Conservation (phyloP, 306 rosid species). For the Cucumis sativus region Cucumber_9930_V3 NC_026657.2:39420001-39420500, state of each 20-base stretch:
- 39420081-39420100: no score
- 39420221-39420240: no score
- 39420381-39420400: constrained; percentile 1
- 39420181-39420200: no score
- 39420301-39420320: background rate
- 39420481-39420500: background rate
- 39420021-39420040: no score
- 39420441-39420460: background rate
- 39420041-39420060: no score
- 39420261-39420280: background rate
- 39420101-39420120: no score
- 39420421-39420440: background rate
- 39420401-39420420: background rate
- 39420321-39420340: background rate
- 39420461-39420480: background rate
- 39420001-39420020: no score
- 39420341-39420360: background rate
- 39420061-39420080: no score
- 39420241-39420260: background rate
- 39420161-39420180: no score
- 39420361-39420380: background rate
- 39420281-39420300: background rate
- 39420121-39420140: no score
- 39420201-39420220: no score
- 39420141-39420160: no score